Conservation (phyloP, 2,329 filamentous ascomycete species). For the Drechslerella dactyloides region DNA sequence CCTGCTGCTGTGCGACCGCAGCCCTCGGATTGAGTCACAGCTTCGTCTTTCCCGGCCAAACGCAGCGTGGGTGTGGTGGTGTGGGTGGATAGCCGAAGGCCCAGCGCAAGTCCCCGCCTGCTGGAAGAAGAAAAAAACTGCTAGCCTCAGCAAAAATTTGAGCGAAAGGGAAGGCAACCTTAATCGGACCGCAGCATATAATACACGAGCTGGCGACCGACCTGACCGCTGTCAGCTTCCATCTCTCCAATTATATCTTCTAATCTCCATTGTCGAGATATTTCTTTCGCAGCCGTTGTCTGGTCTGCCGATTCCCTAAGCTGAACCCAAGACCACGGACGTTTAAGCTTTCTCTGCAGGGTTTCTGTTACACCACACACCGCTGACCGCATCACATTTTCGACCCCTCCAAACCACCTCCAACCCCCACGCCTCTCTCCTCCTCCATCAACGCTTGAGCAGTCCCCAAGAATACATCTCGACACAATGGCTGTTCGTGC, state of each 20-base stretch:
- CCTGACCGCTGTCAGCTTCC: constrained; percentile 15
- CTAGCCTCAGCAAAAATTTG: constrained; percentile 14
- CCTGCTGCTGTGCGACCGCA: constrained; percentile 39
- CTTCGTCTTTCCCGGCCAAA: not conserved
- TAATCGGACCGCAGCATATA: constrained; percentile 44
- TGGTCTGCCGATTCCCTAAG: not conserved
- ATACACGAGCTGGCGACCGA: not conserved
- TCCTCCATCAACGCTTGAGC: constrained; percentile 23
- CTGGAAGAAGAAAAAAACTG: constrained; percentile 40
- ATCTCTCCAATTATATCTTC: constrained; percentile 12
- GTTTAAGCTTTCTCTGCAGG: not conserved
- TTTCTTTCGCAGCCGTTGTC: constrained; percentile 1
- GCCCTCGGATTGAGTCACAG: constrained; percentile 37
- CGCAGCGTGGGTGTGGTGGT: not conserved
- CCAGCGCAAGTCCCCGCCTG: not conserved
- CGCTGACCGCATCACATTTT: not conserved
- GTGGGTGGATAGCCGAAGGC: not conserved
- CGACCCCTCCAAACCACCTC: constrained; percentile 3
- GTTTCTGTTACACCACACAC: constrained; percentile 1
- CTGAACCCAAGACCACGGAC: not conserved
- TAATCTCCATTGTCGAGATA: not conserved
- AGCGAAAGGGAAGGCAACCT: constrained; percentile 33
- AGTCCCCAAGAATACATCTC: constrained; percentile 10
- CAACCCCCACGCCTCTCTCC: not conserved
- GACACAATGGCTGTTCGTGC: constrained; percentile 52